Conservation (phyloP, 495 filamentous ascomycete genomes). For the Neurospora cerealis region DNA sequence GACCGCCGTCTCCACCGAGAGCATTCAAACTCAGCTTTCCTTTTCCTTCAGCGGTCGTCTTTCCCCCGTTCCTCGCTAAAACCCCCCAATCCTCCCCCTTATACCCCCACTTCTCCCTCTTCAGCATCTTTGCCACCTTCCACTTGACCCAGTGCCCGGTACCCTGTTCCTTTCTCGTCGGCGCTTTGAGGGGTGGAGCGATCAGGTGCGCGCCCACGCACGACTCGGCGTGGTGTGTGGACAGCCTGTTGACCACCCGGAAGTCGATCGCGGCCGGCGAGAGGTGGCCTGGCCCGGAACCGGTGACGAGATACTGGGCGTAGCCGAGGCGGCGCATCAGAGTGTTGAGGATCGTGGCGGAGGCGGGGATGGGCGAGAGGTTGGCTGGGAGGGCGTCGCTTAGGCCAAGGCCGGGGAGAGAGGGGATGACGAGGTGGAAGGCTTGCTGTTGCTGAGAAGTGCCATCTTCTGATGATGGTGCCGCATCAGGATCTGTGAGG, state of each 20-base stretch:
- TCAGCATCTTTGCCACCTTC: conserved; percentile 30
- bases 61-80: conserved; percentile 3
- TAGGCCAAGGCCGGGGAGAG: conserved; percentile 66
- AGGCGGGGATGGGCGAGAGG: conserved; percentile 42
- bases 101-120: conserved; percentile 32
- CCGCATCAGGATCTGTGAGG: conserved; percentile 37
- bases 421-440: conserved; percentile 62
- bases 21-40: not conserved
- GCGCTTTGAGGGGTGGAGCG: conserved; percentile 27
- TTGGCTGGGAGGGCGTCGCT: conserved; percentile 47
- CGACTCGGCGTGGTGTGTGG: conserved; percentile 40
- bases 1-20: not conserved
- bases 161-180: conserved; percentile 16
- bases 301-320: conserved; percentile 47
- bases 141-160: conserved; percentile 35
- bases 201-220: conserved; percentile 58
- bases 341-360: conserved; percentile 50
- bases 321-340: conserved; percentile 63
- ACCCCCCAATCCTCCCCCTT: conserved; percentile 25
- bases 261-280: conserved; percentile 36
- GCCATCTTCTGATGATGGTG: conserved; percentile 19
- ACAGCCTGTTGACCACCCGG: conserved; percentile 47
- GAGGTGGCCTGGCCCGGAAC: conserved; percentile 22
- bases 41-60: not conserved
- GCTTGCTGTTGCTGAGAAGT: conserved; percentile 23